These are phyloP conservation scores for Tuber indicum DNA, from an alignment of 495 filamentous ascomycete genomes.

Conservation along the genomic window DNA sequence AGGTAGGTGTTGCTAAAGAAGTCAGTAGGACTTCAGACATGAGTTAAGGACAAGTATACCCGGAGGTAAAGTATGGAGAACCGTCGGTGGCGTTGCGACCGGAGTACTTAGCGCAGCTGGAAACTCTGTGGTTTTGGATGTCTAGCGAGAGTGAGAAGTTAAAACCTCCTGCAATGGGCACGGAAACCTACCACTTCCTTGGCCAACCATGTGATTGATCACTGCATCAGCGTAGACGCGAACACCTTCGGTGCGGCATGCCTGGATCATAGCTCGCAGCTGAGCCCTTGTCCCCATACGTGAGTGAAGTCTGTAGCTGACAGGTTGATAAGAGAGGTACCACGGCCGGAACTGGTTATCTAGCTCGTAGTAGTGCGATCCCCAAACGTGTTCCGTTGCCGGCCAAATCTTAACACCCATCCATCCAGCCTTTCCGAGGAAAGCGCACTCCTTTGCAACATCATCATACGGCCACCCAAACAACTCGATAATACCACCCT, in stretches of 20 bases:
- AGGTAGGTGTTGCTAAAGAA: conserved; percentile 36
- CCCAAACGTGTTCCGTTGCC: conserved; percentile 41
- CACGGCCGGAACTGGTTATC: conserved; percentile 39
- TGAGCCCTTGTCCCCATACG: conserved; percentile 40
- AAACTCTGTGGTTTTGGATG: conserved; percentile 41
- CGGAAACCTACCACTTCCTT: conserved; percentile 29
- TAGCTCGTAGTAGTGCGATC: conserved; percentile 39
- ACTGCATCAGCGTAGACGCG: conserved; percentile 43
- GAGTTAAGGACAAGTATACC: background rate
- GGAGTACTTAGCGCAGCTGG: conserved; percentile 31
- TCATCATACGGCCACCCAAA: conserved; percentile 44
- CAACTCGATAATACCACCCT: conserved; percentile 41
- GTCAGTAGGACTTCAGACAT: background rate
- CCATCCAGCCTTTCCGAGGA: conserved; percentile 41
- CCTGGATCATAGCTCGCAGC: conserved; percentile 42
- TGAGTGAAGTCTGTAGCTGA: conserved; percentile 40
- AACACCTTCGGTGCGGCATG: conserved; percentile 41
- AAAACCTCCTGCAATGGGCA: background rate
- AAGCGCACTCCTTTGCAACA: conserved; percentile 40
- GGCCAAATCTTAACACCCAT: conserved; percentile 44
- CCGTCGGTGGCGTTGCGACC: conserved; percentile 42
- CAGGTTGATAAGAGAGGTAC: conserved; percentile 42
- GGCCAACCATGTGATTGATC: conserved; percentile 41
- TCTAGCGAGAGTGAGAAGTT: conserved; percentile 16
- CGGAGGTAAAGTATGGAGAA: conserved; percentile 43